Conservation (phyloP, 129 eudicot genomes). For the Gnaphalium uliginosum region DNA sequence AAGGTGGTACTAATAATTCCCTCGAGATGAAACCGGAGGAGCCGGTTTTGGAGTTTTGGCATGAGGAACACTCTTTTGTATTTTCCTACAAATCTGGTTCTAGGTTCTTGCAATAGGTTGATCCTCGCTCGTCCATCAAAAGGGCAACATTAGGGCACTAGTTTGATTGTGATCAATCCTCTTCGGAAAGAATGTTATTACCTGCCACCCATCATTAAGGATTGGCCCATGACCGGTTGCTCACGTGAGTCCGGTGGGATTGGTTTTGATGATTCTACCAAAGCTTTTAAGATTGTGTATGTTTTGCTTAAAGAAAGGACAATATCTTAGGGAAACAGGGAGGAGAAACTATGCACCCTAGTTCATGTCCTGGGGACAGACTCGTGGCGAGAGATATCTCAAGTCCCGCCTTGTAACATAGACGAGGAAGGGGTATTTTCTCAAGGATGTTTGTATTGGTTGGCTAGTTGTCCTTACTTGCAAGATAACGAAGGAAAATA, state of each 20-base stretch:
- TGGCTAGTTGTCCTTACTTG: background rate
- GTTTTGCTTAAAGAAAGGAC: background rate
- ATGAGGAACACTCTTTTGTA: too few species aligned
- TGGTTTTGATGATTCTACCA: slow-evolving; percentile 13
- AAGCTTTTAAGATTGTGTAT: slow-evolving; percentile 9
- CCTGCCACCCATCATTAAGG: slow-evolving; percentile 10
- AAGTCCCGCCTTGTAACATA: background rate
- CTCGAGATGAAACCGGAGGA: too few species aligned
- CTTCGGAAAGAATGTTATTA: background rate
- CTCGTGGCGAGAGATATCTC: slow-evolving; percentile 10
- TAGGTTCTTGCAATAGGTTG: slow-evolving; percentile 19
- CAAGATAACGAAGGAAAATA: background rate
- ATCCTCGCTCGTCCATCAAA: background rate
- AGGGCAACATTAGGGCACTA: background rate
- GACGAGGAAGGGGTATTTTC: slow-evolving; percentile 14
- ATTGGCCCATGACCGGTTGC: background rate
- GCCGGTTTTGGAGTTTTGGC: too few species aligned
- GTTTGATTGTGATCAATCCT: slow-evolving; percentile 4
- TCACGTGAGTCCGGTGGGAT: slow-evolving; percentile 1
- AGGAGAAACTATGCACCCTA: background rate
- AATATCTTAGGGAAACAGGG: too few species aligned
- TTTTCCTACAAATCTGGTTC: background rate
- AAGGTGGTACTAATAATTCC: too few species aligned
- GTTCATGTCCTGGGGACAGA: slow-evolving; percentile 17
- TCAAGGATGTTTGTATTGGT: slow-evolving; percentile 17